A percentile compares a stretch with the other conserved stretches of the same genome.
Conservation (phyloP, 768 basidiomycete species). For the Boletus sensibilis region DNA sequence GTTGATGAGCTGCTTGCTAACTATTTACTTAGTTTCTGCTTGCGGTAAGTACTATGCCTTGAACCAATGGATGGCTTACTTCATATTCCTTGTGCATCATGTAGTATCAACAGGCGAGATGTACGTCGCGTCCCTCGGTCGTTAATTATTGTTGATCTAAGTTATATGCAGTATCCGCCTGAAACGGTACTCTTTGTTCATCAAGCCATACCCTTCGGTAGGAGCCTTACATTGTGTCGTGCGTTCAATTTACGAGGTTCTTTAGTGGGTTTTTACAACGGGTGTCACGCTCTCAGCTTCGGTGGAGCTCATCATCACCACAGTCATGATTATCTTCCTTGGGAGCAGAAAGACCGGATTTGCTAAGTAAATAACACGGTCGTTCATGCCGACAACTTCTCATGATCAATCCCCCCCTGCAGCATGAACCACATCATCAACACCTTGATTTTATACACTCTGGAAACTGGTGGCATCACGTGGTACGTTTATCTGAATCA, state of each 20-base stretch:
- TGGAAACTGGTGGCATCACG: constrained; percentile 53
- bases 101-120: constrained; percentile 35
- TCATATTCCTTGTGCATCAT: background rate
- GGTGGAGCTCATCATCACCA: constrained; percentile 34
- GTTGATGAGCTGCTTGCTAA: constrained; percentile 3
- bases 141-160: background rate
- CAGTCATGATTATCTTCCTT: constrained; percentile 32
- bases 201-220: constrained; percentile 32
- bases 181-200: constrained; percentile 31
- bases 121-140: constrained; percentile 10
- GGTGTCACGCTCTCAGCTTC: constrained; percentile 35
- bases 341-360: constrained; percentile 33
- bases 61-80: background rate
- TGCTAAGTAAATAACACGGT: constrained; percentile 17
- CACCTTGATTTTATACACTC: constrained; percentile 47
- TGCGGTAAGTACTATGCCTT: constrained; percentile 21
- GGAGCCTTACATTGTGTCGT: background rate
- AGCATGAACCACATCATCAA: constrained; percentile 53
- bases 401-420: background rate
- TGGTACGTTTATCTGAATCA: constrained; percentile 25
- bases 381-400: background rate
- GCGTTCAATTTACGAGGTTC: background rate
- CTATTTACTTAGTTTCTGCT: constrained; percentile 23
- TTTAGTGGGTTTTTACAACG: constrained; percentile 32
- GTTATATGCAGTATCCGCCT: constrained; percentile 21